phyloP scores from a whole-genome alignment of 1,139 yeast genomes.

The Hyphopichia wangnamkhiaoensis region DNA sequence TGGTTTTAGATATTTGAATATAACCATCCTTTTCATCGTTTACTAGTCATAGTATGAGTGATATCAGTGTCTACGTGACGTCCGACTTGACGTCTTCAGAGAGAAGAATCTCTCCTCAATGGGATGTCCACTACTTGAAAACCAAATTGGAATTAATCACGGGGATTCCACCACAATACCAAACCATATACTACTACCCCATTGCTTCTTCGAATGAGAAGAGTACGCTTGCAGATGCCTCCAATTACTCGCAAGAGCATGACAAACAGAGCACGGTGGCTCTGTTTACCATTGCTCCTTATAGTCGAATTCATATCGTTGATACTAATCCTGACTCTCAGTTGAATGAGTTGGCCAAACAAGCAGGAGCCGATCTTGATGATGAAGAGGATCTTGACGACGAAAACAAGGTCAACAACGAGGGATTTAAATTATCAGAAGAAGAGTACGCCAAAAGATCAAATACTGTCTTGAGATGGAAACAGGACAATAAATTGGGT shows the following conservation, averaged over 20 bases:
- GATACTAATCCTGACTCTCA: conserved; percentile 57
- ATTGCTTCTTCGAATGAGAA: conserved; percentile 40
- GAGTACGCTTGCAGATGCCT: conserved; percentile 20
- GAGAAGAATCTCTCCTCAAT: conserved; percentile 62
- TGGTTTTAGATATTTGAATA: too few species aligned
- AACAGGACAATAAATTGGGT: conserved; percentile 64
- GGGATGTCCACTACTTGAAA: conserved; percentile 61
- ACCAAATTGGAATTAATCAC: conserved; percentile 68
- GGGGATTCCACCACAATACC: conserved; percentile 69
- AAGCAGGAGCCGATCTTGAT: conserved; percentile 32
- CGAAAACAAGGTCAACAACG: conserved; percentile 23
- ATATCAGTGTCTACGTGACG: conserved; percentile 59
- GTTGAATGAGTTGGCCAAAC: conserved; percentile 35
- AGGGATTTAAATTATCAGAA: conserved; percentile 55
- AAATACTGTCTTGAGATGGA: conserved; percentile 77
- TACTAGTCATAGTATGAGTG: conserved; percentile 32
- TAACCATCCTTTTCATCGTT: too few species aligned
- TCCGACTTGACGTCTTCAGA: conserved; percentile 72
- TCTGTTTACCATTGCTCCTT: conserved; percentile 30
- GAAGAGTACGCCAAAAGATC: conserved; percentile 63
- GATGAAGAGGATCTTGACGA: conserved; percentile 34
- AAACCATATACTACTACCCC: conserved; percentile 53
- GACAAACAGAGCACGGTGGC: conserved; percentile 16
- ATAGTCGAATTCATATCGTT: conserved; percentile 51
- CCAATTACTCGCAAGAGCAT: conserved; percentile 16